These are phyloP conservation scores for Aspergillus costaricaensis DNA, from an alignment of 2,329 filamentous ascomycete genomes.

Conservation along the genomic window DNA sequence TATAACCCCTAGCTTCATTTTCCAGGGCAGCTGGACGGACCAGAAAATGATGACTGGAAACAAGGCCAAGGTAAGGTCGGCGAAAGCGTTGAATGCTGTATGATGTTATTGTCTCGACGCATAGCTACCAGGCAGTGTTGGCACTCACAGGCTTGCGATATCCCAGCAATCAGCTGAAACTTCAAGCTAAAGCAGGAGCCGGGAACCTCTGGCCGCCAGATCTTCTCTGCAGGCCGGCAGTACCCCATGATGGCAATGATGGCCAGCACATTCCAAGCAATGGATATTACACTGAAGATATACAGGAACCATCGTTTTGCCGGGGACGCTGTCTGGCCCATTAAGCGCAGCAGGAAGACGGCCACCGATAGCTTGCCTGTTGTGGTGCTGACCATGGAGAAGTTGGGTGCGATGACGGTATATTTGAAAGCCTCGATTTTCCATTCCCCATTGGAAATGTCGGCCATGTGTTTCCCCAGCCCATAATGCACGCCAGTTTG, in stretches of 20 bases:
- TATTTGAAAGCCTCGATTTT: constrained; percentile 16
- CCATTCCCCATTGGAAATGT: constrained; percentile 9
- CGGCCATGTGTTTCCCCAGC: constrained; percentile 16
- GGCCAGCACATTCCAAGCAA: constrained; percentile 17
- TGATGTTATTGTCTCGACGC: neutral
- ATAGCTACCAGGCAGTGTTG: neutral
- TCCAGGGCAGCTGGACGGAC: constrained; percentile 7
- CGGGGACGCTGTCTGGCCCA: constrained; percentile 12
- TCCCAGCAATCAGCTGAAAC: constrained; percentile 14
- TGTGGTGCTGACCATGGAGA: constrained; percentile 17
- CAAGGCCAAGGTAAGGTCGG: constrained; percentile 16
- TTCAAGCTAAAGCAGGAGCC: constrained; percentile 16
- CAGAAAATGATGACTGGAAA: constrained; percentile 16
- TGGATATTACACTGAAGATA: constrained; percentile 15
- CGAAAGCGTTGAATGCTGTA: constrained; percentile 17
- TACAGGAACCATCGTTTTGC: constrained; percentile 17
- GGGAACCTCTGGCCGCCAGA: constrained; percentile 15
- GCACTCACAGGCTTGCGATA: constrained; percentile 13
- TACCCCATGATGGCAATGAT: constrained; percentile 16
- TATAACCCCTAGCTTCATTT: constrained; percentile 17
- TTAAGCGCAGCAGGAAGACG: constrained; percentile 18
- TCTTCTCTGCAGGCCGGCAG: constrained; percentile 15
- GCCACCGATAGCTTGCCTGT: constrained; percentile 22
- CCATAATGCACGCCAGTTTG: constrained; percentile 20
- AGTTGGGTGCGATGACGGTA: constrained; percentile 17